A percentile compares a stretch with the other conserved stretches of the same genome.
phyloP scores from a whole-genome alignment of 257 asterid genomes.

The Handroanthus guayacan region DNA sequence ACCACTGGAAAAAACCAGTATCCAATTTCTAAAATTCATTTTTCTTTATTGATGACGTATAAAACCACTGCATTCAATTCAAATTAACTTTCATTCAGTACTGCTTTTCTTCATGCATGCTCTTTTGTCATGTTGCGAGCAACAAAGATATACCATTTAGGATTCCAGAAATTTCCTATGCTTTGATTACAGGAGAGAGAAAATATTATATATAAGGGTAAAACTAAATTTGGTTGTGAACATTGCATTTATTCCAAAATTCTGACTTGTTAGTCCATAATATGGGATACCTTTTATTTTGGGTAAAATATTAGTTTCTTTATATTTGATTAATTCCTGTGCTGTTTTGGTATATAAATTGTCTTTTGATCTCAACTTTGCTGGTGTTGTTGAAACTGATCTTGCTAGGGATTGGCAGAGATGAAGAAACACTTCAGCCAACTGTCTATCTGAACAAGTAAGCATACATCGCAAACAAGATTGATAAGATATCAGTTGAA shows the following conservation, averaged over 20 bases:
- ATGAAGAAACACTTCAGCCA: constrained; percentile 93
- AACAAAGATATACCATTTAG: neutral
- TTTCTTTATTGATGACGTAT: constrained; percentile 14
- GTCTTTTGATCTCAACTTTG: constrained; percentile 15
- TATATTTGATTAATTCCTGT: constrained; percentile 9
- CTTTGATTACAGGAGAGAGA: neutral
- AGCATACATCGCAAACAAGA: constrained; percentile 41
- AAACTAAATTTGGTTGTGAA: constrained; percentile 9
- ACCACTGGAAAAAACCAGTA: constrained; percentile 7
- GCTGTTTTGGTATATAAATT: constrained; percentile 17
- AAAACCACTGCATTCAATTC: constrained; percentile 2
- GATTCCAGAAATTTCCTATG: neutral
- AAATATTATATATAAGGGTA: neutral
- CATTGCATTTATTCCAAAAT: constrained; percentile 3
- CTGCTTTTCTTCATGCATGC: constrained; percentile 16
- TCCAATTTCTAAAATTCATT: neutral
- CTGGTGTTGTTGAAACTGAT: constrained; percentile 32
- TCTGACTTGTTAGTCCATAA: constrained; percentile 28
- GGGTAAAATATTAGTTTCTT: neutral
- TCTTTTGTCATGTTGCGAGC: constrained; percentile 16
- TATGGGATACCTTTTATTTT: constrained; percentile 19
- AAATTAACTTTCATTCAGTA: neutral
- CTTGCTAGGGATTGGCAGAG: constrained; percentile 75
- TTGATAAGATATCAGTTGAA: constrained; percentile 13
- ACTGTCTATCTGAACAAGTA: constrained; percentile 93